Evolutionary conservation across 2,329 filamentous ascomycete species (phyloP), one percentile per base, ranked within the genome.

Genomic region (Ophiostoma sp.): DNA sequence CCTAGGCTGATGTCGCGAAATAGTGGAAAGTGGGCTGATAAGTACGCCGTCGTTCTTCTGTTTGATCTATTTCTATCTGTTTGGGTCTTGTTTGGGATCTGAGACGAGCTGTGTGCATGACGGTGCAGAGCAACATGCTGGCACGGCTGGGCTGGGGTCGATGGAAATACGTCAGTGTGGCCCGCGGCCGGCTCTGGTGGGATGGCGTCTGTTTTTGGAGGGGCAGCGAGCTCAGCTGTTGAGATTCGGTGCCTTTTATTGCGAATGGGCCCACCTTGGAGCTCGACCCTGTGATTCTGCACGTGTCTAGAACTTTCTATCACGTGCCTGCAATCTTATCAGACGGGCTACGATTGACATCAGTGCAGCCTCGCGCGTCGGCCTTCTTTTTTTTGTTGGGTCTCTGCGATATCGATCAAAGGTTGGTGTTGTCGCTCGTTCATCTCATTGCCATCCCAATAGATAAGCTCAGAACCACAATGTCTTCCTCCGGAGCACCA

Each of bases 401-500:
- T 27, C 27, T 27, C 27, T 27, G 27, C 27, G 27, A 27, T 27
- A 27, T 27, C 27, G 27, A 27, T 27, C 27, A 27, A 27, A 27
- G 27, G 27, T 27, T 27, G 27, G 27, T 27, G 27, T 27, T 27
- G 27, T 27, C 27, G 27, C 27, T 27, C 27, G 2, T 27, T 27
- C 27, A 27, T 27, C 27, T 27, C 2, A 27, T 27, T 27, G 1
- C 27, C 27, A 27, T 27, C 27, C 27, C 27, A 27, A 27, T 27
- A 27, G 27, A 27, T 27, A 27, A 27, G 2, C 27, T 2, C 27
- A 27, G 27, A 27, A 27, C 71, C 72, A 73, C 72, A 69, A 74
- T 74, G 73, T 72, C 65, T 16, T 27, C 27, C 27, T 27, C 27
- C 27, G 73, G 73, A 52, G 71, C 73, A 70, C 73, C 73, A 72